phyloP scores from a whole-genome alignment of 352 stramenopile genomes.

The Globisporangium middletonii region DNA sequence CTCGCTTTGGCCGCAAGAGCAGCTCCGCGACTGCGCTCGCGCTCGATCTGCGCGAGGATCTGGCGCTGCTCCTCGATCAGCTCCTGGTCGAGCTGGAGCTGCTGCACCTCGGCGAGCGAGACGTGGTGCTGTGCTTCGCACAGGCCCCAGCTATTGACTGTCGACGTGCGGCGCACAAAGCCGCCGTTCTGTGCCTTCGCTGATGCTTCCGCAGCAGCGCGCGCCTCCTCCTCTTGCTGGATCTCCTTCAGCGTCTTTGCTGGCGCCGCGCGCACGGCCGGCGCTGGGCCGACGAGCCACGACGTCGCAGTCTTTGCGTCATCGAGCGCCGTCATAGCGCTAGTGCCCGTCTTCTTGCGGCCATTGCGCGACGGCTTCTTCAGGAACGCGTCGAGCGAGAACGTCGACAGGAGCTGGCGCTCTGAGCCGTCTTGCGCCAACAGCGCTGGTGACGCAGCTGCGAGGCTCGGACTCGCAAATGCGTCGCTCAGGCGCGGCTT shows the following conservation, averaged over 20 bases:
- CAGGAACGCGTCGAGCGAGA: slow-evolving; percentile 62
- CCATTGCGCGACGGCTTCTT: slow-evolving; percentile 36
- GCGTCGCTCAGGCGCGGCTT: slow-evolving; percentile 25
- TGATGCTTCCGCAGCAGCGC: slow-evolving; percentile 26
- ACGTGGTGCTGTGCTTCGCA: slow-evolving; percentile 36
- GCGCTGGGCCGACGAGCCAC: slow-evolving; percentile 4
- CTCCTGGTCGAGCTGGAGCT: slow-evolving; percentile 52
- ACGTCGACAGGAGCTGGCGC: slow-evolving; percentile 35
- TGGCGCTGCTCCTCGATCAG: slow-evolving; percentile 60
- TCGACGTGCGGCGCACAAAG: slow-evolving; percentile 26
- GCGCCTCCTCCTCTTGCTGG: slow-evolving; percentile 53
- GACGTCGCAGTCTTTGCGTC: slow-evolving; percentile 1
- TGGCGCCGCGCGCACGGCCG: slow-evolving; percentile 1
- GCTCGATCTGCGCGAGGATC: slow-evolving; percentile 56
- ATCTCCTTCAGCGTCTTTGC: slow-evolving; percentile 59
- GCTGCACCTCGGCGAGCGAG: slow-evolving; percentile 58
- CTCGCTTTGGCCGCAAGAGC: too few species aligned
- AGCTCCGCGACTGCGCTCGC: too few species aligned
- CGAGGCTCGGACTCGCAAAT: slow-evolving; percentile 24
- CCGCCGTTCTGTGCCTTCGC: slow-evolving; percentile 39
- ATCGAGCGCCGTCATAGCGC: not conserved
- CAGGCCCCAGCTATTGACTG: slow-evolving; percentile 68
- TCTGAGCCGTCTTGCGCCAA: slow-evolving; percentile 44
- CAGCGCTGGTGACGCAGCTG: slow-evolving; percentile 19
- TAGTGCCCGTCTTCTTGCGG: slow-evolving; percentile 11